A percentile compares a stretch with the other conserved stretches of the same genome.
Conservation (phyloP, 768 basidiomycete species). For the Lactarius sanguifluus region DNA sequence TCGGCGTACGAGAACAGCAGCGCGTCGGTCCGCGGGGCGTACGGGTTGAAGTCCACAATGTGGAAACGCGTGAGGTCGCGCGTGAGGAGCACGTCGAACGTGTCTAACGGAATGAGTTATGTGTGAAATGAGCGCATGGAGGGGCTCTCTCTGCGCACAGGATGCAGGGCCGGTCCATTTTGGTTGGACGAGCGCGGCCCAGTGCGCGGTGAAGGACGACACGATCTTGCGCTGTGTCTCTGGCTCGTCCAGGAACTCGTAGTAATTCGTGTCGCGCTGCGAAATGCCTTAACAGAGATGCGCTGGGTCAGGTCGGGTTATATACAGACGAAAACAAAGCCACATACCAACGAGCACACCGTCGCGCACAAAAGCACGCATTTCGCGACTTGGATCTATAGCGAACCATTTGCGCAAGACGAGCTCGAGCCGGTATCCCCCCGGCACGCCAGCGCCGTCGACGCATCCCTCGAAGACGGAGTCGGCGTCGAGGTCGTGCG, state of each 20-base stretch:
- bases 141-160: slow-evolving; percentile 52
- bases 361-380: slow-evolving; percentile 86
- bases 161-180: slow-evolving; percentile 58
- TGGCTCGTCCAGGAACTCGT: slow-evolving; percentile 77
- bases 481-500: slow-evolving; percentile 66
- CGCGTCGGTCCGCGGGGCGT: slow-evolving; percentile 80
- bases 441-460: slow-evolving; percentile 19
- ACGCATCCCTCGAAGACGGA: slow-evolving; percentile 69
- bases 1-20: slow-evolving; percentile 84
- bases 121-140: too few relatives aligned
- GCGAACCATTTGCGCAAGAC: slow-evolving; percentile 90
- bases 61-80: slow-evolving; percentile 74
- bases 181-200: slow-evolving; percentile 62
- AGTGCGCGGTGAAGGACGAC: slow-evolving; percentile 55
- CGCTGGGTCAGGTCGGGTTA: too few relatives aligned
- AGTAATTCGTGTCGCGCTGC: slow-evolving; percentile 87
- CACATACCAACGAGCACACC: slow-evolving; percentile 68
- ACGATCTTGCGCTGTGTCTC: slow-evolving; percentile 53
- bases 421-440: slow-evolving; percentile 68
- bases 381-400: slow-evolving; percentile 78
- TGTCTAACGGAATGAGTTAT: slow-evolving; percentile 48
- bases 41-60: slow-evolving; percentile 91
- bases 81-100: slow-evolving; percentile 84
- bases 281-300: slow-evolving; percentile 57
- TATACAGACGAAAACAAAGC: background rate